Conservation (phyloP, 371 early-diverging fungal species). For the Mucor irregularis region DNA sequence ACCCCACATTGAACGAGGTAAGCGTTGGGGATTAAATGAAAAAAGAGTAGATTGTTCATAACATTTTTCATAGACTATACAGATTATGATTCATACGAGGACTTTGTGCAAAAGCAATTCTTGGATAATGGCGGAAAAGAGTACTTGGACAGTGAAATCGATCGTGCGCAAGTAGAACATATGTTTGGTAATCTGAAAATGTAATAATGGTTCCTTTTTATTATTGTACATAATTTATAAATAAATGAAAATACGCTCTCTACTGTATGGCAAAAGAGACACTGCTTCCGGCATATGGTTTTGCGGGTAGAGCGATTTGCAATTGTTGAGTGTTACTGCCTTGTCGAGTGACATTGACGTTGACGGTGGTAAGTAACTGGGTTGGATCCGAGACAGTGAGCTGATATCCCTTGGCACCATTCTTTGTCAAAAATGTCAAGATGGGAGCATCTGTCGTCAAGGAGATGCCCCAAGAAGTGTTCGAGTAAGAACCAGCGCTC, state of each 20-base stretch:
- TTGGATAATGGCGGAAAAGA: constrained; percentile 36
- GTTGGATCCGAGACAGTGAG: constrained; percentile 31
- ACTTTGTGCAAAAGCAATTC: constrained; percentile 38
- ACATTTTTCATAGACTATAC: constrained; percentile 12
- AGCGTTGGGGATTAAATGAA: too few species aligned
- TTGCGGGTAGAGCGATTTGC: constrained; percentile 5
- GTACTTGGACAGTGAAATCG: constrained; percentile 34
- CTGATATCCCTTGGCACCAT: not conserved
- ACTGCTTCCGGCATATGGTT: constrained; percentile 13
- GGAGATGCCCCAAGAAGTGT: not conserved
- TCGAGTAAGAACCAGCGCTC: constrained; percentile 14
- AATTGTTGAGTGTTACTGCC: not conserved
- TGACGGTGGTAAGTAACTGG: constrained; percentile 14
- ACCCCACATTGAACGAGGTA: constrained; percentile 8
- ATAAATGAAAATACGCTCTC: too few species aligned
- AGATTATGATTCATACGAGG: constrained; percentile 34
- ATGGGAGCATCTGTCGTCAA: constrained; percentile 12
- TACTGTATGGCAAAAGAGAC: constrained; percentile 2
- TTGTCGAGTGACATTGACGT: not conserved
- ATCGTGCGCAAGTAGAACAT: constrained; percentile 36
- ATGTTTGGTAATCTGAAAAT: constrained; percentile 31
- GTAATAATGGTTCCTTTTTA: constrained; percentile 8
- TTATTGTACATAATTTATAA: constrained; percentile 1
- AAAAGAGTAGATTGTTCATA: too few species aligned
- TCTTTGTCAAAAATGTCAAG: constrained; percentile 9